Base-by-base conservation (phyloP, 768 basidiomycete species). In the Amanita rubescens region DNA sequence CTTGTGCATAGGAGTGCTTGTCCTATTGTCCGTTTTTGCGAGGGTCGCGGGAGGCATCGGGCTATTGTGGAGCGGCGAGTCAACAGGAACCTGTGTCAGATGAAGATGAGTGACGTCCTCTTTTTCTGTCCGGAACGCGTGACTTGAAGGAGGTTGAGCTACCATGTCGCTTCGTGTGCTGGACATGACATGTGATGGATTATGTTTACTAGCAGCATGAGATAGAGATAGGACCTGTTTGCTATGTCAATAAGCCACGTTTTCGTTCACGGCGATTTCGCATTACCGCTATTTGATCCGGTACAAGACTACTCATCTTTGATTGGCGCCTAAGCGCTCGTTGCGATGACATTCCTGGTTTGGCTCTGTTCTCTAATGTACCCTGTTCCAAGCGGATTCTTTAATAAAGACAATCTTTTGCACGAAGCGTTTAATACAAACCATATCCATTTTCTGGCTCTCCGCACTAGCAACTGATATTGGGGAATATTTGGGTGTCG, bases 401-500 rank as follows among this genome's bases (percentile, higher is more conserved):
- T n/a, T n/a, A n/a, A n/a, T n/a, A 32, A 11, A 22, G 32, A 3
- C 5, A 34, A 32, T 27, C 5, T 33, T 39, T 20, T 20, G 27
- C 9, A 33, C 32, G 44, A 42, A 30, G 6, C 5, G 12, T 7
- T n/a, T n/a, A n/a, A n/a, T 15, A 35, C 52, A 25, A 38, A 53
- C 52, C 33, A 19, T 9, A 19, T 53, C 41, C 35, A 46, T n/a
- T 27, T 35, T 53, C 14, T 19, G 33, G 17, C 35, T 53, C 22
- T 42, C 41, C 24, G 32, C 34, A 44, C 30, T 34, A 4, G 24
- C 43, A 15, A n/a, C n/a, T 30, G 49, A 50, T 10, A 50, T 27
- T 22, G 52, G 52, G 7, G 52, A 53, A 33, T 53, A 20, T 25
- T 53, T 46, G 3, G 52, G 43, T 8, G 52, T 53, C 33, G 15